A percentile compares a stretch with the other conserved stretches of the same genome.
Evolutionary conservation across 192 early-diverging fungal species (phyloP).

Genomic region (Coemansia sp.): DNA sequence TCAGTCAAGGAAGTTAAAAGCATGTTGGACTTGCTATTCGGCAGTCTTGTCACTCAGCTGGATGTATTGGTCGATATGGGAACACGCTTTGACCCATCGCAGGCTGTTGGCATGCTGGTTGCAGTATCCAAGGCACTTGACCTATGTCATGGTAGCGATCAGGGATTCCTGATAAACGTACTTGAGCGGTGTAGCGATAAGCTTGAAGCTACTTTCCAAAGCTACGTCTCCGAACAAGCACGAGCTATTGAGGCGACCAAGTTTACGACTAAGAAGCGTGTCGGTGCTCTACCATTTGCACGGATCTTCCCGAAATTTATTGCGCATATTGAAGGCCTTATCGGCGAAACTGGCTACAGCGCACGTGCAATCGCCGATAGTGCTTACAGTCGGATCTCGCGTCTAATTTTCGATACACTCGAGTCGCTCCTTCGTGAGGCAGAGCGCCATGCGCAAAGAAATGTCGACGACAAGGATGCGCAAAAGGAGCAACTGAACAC

Average conservation of each 20-base stretch:
- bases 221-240: constrained; percentile 85
- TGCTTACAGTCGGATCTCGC: constrained; percentile 80
- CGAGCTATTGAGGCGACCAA: constrained; percentile 89
- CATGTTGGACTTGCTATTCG: constrained; percentile 77
- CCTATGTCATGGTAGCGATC: constrained; percentile 67
- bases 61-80: constrained; percentile 73
- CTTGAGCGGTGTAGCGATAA: constrained; percentile 64
- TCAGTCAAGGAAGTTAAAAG: constrained; percentile 61
- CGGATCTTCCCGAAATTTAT: constrained; percentile 88
- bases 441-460: constrained; percentile 54
- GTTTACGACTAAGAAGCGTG: constrained; percentile 79
- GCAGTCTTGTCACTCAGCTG: constrained; percentile 67
- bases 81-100: constrained; percentile 67
- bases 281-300: constrained; percentile 86
- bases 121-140: constrained; percentile 68
- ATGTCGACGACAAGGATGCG: constrained; percentile 77
- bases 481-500: constrained; percentile 83
- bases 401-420: constrained; percentile 82
- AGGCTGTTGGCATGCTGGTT: constrained; percentile 83
- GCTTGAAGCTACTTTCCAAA: constrained; percentile 70
- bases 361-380: constrained; percentile 69
- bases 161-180: constrained; percentile 66
- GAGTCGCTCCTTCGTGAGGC: constrained; percentile 78
- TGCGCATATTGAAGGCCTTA: constrained; percentile 59
- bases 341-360: constrained; percentile 57